Evolutionary conservation across 2,329 filamentous ascomycete genomes (phyloP).

Genomic region (Ceratocystis albifundus): DNA sequence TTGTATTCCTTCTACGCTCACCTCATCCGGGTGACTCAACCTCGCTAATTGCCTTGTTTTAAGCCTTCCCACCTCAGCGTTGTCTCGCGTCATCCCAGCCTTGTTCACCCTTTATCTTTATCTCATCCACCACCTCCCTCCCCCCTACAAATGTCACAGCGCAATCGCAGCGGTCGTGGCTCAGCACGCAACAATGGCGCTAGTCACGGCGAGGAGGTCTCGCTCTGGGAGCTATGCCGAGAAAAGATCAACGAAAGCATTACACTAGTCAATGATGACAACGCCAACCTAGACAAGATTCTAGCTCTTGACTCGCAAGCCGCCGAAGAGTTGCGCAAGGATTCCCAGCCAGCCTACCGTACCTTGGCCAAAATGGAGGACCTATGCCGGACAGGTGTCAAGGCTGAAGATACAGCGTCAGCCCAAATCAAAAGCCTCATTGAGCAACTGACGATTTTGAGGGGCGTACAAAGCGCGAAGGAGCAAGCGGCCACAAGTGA

Average conservation of each 20-base stretch:
- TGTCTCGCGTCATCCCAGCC: not conserved
- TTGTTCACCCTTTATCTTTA: not conserved
- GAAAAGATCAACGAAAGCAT: slow-evolving; percentile 34
- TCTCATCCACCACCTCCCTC: not conserved
- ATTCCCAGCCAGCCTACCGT: slow-evolving; percentile 26
- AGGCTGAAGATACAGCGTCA: slow-evolving; percentile 33
- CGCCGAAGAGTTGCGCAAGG: slow-evolving; percentile 32
- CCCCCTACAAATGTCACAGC: slow-evolving; percentile 33
- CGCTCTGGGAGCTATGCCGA: slow-evolving; percentile 36
- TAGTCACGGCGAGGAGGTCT: slow-evolving; percentile 35
- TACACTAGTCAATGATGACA: slow-evolving; percentile 34
- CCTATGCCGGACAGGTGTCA: slow-evolving; percentile 35
- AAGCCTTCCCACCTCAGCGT: not conserved
- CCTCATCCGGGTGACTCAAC: not conserved
- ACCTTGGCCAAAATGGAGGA: slow-evolving; percentile 36
- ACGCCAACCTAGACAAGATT: slow-evolving; percentile 33
- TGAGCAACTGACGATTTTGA: slow-evolving; percentile 36
- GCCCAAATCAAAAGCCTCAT: slow-evolving; percentile 31
- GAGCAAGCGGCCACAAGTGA: slow-evolving; percentile 29
- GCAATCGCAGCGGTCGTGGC: slow-evolving; percentile 36
- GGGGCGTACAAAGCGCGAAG: slow-evolving; percentile 36
- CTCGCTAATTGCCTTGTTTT: not conserved
- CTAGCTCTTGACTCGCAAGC: slow-evolving; percentile 35
- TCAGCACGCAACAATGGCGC: slow-evolving; percentile 37
- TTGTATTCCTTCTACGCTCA: no score